Base-by-base conservation (phyloP, 2,329 filamentous ascomycete species). In the Phymatotrichopsis omnivora region DNA sequence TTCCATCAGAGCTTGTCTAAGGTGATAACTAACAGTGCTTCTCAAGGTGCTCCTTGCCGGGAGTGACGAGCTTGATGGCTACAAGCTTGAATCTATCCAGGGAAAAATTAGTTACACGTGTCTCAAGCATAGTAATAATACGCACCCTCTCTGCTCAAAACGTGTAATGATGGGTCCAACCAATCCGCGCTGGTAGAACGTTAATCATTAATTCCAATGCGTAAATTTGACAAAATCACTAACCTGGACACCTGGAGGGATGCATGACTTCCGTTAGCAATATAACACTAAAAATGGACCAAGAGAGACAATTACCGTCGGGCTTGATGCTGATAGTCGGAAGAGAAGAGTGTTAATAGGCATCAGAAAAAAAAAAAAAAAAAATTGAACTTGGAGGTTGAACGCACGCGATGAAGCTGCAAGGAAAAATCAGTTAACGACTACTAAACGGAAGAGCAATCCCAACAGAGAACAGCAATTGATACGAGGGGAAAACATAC, bases 131-230 rank as follows among this genome's bases (percentile, higher is more conserved):
- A 42, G 31, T 35, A 29, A 39, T 22, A 24, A 17, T 33, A 69
- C 78, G 62, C 69, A 85, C 82, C 84, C 91, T 65, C 89, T 85
- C 73, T 79, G 80, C 85, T 98, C 91, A 72, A 98, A 98, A 73
- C 91, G 86, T 67, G 76, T 77, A 77, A 98, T 83, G 79, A 98
- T 98, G 73, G 85, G 82, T 67, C 89, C 91, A 69, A 98, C 72
- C 65, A 98, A 85, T 73, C 91, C 91, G 73, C 91, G 89, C 87
- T 95, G 65, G 22, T 29, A 40, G 25, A 42, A 16, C 23, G 33
- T 53, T 39, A 47, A 31, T 48, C 42, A 17, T 52, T 46, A 28
- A 11, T 14, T n/a, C 12, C 36, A 50, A 30, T 53, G 47, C 19
- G 43, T 33, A 24, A 17, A 33, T 45, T 42, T 44, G 33, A 22